These are phyloP conservation scores for Hypoxylon sp. DNA, from an alignment of 2,329 filamentous ascomycete genomes.

Conservation along the genomic window DNA sequence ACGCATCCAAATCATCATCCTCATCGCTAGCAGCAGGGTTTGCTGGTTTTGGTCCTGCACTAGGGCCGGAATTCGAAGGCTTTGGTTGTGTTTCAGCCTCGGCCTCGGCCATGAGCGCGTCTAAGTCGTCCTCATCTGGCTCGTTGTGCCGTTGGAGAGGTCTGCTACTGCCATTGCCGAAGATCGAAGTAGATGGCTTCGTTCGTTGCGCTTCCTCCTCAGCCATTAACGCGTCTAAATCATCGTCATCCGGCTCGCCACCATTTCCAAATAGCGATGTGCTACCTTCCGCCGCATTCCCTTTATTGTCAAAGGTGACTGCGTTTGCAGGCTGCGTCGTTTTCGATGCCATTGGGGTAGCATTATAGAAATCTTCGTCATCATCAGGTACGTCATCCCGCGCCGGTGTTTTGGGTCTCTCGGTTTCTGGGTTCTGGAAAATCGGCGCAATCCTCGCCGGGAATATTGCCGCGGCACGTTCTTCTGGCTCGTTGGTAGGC, in stretches of 20 bases:
- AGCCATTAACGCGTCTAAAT: constrained; percentile 65
- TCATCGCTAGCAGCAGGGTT: constrained; percentile 47
- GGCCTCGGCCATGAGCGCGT: constrained; percentile 56
- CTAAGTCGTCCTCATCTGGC: constrained; percentile 57
- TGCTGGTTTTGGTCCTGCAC: constrained; percentile 24
- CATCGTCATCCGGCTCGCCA: constrained; percentile 54
- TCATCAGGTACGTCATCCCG: constrained; percentile 55
- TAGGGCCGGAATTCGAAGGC: constrained; percentile 14
- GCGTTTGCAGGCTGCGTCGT: constrained; percentile 40
- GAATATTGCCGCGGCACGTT: constrained; percentile 49
- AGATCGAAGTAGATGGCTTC: constrained; percentile 36
- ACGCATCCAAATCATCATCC: constrained; percentile 54
- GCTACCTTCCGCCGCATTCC: not conserved
- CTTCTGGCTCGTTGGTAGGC: constrained; percentile 43
- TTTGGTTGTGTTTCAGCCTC: constrained; percentile 51
- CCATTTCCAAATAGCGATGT: constrained; percentile 44
- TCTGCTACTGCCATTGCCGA: constrained; percentile 33
- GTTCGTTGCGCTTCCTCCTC: constrained; percentile 56
- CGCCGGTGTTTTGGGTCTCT: constrained; percentile 51
- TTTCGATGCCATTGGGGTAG: constrained; percentile 58
- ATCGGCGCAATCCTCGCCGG: constrained; percentile 54
- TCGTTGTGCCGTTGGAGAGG: constrained; percentile 28
- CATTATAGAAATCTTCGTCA: constrained; percentile 67
- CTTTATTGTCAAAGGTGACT: constrained; percentile 35
- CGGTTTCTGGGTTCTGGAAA: constrained; percentile 50